Evolutionary conservation across 2,329 filamentous ascomycete species (phyloP).

Genomic region (Dactylellina parvicollis): DNA sequence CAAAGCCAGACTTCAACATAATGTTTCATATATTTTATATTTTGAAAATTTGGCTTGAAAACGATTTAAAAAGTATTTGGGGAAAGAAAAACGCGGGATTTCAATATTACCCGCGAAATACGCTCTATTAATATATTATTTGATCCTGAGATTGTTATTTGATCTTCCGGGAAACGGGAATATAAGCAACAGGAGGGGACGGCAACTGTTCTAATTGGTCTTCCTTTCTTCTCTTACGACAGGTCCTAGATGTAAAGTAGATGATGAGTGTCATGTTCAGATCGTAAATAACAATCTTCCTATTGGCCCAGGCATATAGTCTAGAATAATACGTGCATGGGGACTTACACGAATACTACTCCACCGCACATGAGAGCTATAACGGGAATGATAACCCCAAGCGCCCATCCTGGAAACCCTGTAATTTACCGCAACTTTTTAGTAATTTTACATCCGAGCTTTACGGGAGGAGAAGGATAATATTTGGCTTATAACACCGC

Average conservation of each 20-base stretch:
- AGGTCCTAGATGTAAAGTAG: background rate
- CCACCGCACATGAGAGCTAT: background rate
- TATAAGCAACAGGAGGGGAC: background rate
- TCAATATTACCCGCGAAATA: too few species aligned
- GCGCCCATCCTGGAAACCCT: constrained; percentile 8
- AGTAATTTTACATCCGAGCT: too few species aligned
- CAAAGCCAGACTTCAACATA: too few species aligned
- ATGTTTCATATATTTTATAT: too few species aligned
- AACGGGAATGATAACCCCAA: background rate
- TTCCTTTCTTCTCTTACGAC: background rate
- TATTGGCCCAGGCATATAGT: too few species aligned
- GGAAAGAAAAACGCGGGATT: too few species aligned
- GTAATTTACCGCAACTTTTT: too few species aligned
- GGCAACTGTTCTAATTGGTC: background rate
- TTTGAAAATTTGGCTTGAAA: too few species aligned
- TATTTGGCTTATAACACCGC: too few species aligned
- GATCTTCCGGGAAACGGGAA: background rate
- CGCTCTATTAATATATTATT: background rate
- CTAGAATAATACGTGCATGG: background rate
- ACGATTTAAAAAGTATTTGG: too few species aligned
- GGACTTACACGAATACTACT: background rate
- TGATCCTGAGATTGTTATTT: background rate
- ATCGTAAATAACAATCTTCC: background rate
- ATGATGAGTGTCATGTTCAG: too few species aligned
- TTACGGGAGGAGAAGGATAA: too few species aligned